A percentile compares a stretch with the other conserved stretches of the same genome.
Conservation (phyloP, 495 filamentous ascomycete genomes). For the Podospora pseudopauciseta region DNA sequence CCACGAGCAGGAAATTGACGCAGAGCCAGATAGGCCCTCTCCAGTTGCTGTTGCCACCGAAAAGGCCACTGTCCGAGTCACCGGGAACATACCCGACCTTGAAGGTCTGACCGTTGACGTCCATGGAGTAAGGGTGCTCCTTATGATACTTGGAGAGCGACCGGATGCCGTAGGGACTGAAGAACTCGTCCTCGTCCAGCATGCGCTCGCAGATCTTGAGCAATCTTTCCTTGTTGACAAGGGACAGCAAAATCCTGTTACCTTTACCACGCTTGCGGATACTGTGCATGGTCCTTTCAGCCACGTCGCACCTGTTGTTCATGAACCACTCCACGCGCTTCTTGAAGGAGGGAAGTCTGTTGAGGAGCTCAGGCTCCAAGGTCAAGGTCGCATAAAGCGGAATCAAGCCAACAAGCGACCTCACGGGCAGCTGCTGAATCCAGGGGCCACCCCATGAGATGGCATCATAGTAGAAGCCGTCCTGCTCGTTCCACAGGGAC, state of each 20-base stretch:
- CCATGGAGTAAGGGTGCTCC: slow-evolving; percentile 87
- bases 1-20: slow-evolving; percentile 92
- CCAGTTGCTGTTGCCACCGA: slow-evolving; percentile 98
- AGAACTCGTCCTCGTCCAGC: slow-evolving; percentile 91
- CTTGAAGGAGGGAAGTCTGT: slow-evolving; percentile 91
- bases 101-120: slow-evolving; percentile 88
- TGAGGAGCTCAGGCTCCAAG: slow-evolving; percentile 87
- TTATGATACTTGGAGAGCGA: slow-evolving; percentile 93
- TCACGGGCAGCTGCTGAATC: slow-evolving; percentile 85
- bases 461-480: slow-evolving; percentile 97
- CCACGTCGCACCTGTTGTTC: slow-evolving; percentile 76
- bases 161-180: slow-evolving; percentile 84
- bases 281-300: slow-evolving; percentile 87
- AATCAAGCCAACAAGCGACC: slow-evolving; percentile 89
- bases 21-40: slow-evolving; percentile 90
- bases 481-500: slow-evolving; percentile 91
- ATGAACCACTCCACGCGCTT: slow-evolving; percentile 90
- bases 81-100: slow-evolving; percentile 86
- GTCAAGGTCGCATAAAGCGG: slow-evolving; percentile 89
- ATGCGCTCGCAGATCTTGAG: slow-evolving; percentile 82
- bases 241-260: slow-evolving; percentile 75
- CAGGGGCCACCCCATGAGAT: slow-evolving; percentile 92
- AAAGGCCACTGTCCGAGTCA: slow-evolving; percentile 88
- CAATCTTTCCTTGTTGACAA: slow-evolving; percentile 85
- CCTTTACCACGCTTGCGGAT: slow-evolving; percentile 86